Conservation (phyloP, 148 eudicot species). For the Chenopodium berlandieri region DNA sequence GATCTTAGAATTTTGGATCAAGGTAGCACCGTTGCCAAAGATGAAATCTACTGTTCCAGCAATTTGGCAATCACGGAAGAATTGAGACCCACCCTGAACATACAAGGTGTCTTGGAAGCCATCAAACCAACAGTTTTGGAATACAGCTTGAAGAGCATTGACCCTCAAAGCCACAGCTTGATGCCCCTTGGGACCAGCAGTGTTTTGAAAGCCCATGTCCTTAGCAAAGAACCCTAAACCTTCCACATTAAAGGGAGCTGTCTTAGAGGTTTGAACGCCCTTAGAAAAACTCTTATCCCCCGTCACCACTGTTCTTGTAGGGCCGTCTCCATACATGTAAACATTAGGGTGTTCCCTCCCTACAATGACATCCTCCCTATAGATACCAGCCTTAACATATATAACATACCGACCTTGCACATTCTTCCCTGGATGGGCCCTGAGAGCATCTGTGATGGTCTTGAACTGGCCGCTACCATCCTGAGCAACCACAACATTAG, state of each 20-base stretch:
- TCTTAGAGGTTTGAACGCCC: constrained; percentile 30
- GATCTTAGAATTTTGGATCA: constrained; percentile 42
- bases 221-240: constrained; percentile 42
- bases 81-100: constrained; percentile 47
- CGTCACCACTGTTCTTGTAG: constrained; percentile 40
- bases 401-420: constrained; percentile 37
- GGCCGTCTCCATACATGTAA: constrained; percentile 59
- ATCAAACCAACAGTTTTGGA: constrained; percentile 47
- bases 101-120: constrained; percentile 67
- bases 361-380: constrained; percentile 39
- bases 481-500: constrained; percentile 49
- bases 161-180: constrained; percentile 61
- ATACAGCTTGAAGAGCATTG: constrained; percentile 33
- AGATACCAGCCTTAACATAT: constrained; percentile 56
- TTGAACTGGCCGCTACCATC: constrained; percentile 58
- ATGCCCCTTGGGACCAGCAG: constrained; percentile 52
- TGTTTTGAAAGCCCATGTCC: constrained; percentile 52
- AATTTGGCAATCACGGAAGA: constrained; percentile 54
- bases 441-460: constrained; percentile 45
- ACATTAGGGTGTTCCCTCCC: constrained; percentile 36
- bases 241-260: constrained; percentile 37
- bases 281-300: constrained; percentile 34
- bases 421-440: constrained; percentile 36
- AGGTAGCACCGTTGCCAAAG: constrained; percentile 43
- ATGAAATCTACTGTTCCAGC: constrained; percentile 66